Evolutionary conservation across 2,329 filamentous ascomycete genomes (phyloP).

Genomic region (Fusarium anthophilum): DNA sequence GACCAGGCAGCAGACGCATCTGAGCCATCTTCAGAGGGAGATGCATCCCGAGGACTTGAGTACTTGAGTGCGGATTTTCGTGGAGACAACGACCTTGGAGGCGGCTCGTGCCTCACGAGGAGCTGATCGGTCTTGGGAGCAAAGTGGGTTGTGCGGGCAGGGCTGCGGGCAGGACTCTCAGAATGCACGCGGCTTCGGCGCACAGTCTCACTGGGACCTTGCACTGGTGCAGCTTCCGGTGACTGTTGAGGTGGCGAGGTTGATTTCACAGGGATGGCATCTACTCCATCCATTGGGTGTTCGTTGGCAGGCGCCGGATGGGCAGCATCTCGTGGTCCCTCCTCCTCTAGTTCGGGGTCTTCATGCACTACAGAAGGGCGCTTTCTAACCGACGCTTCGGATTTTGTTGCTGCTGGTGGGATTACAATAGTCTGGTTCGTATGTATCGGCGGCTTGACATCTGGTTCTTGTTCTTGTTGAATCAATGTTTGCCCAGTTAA

Average conservation of each 20-base stretch:
- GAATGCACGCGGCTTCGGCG: conserved; percentile 54
- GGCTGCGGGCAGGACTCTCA: conserved; percentile 73
- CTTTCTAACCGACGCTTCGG: conserved; percentile 39
- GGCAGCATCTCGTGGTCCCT: conserved; percentile 28
- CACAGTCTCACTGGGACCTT: conserved; percentile 24
- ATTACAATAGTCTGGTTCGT: background rate
- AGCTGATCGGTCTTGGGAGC: conserved; percentile 64
- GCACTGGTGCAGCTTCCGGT: background rate
- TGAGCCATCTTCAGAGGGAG: conserved; percentile 61
- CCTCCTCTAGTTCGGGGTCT: conserved; percentile 54
- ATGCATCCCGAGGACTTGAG: conserved; percentile 60
- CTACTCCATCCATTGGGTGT: conserved; percentile 39
- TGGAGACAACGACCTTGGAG: conserved; percentile 76
- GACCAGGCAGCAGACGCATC: conserved; percentile 51
- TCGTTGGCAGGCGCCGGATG: conserved; percentile 7
- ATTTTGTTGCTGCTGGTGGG: background rate
- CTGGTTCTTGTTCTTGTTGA: conserved; percentile 7
- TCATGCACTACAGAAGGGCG: conserved; percentile 59
- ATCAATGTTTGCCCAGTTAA: conserved; percentile 2
- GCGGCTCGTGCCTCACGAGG: conserved; percentile 72
- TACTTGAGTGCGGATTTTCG: conserved; percentile 81
- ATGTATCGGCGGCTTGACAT: background rate
- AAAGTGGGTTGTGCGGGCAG: conserved; percentile 74
- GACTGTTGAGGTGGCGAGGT: conserved; percentile 6
- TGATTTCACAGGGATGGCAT: conserved; percentile 48